phyloP scores from a whole-genome alignment of 2,329 filamentous ascomycete genomes.

The Paecilomyces formosus region DNA sequence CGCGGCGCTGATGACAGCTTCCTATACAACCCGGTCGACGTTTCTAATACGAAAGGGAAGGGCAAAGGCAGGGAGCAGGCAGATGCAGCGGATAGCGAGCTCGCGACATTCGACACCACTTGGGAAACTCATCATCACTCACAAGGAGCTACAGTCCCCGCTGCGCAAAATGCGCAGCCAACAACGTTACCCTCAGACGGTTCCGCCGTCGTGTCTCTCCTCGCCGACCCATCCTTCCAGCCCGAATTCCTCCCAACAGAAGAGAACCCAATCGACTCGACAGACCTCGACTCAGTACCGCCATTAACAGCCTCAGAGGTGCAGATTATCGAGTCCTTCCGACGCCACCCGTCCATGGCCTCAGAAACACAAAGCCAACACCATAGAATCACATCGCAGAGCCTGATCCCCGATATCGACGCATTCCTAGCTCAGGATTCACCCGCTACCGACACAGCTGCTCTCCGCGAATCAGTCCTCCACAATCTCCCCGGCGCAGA shows the following conservation, averaged over 20 bases:
- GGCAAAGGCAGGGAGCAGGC: not conserved
- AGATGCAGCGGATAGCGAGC: not conserved
- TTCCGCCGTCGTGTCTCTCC: constrained; percentile 32
- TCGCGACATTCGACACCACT: constrained; percentile 9
- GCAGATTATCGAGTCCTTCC: constrained; percentile 24
- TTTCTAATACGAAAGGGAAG: constrained; percentile 12
- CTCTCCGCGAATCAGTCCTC: constrained; percentile 23
- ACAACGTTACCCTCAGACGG: constrained; percentile 26
- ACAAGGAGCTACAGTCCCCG: not conserved
- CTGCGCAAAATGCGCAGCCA: constrained; percentile 1
- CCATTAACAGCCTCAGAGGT: constrained; percentile 19
- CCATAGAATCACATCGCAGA: constrained; percentile 17
- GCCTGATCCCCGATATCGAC: constrained; percentile 27
- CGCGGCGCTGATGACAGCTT: constrained; percentile 6
- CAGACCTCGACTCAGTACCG: constrained; percentile 14
- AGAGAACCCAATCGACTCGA: constrained; percentile 17
- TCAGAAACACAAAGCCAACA: constrained; percentile 1
- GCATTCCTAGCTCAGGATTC: constrained; percentile 19
- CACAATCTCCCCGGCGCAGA: constrained; percentile 21
- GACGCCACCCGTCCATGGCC: constrained; percentile 9
- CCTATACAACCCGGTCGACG: not conserved
- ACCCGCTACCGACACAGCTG: constrained; percentile 8
- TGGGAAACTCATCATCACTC: constrained; percentile 11
- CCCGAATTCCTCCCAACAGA: constrained; percentile 14
- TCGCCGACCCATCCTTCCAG: constrained; percentile 26